Evolutionary conservation across 345 rosid species (phyloP).

Genomic region (Acer campestre): DNA sequence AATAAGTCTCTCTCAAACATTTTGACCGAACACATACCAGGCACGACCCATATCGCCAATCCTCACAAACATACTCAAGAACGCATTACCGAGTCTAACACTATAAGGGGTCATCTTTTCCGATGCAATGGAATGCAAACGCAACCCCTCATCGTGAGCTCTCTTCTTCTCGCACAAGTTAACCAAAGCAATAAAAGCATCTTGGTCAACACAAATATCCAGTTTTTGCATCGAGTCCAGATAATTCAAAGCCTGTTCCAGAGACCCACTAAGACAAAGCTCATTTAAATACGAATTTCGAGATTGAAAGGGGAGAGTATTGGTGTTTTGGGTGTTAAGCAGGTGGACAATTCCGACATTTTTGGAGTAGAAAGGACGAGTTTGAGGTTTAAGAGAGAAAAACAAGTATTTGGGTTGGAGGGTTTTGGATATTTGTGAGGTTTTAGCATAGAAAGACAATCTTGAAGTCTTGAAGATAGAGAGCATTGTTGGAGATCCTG

Average conservation of each 20-base stretch:
- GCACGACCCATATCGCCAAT: conserved; percentile 74
- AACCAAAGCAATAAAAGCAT: conserved; percentile 54
- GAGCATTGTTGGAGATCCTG: conserved; percentile 33
- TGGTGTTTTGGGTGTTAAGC: conserved; percentile 23
- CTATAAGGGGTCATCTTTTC: conserved; percentile 42
- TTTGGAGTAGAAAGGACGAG: conserved; percentile 2
- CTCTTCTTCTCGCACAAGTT: conserved; percentile 72
- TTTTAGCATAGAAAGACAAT: conserved; percentile 61
- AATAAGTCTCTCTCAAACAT: conserved; percentile 73
- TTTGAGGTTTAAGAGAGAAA: conserved; percentile 40
- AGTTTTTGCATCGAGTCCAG: conserved; percentile 61
- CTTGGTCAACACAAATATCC: conserved; percentile 57
- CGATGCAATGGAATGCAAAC: conserved; percentile 43
- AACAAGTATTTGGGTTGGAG: conserved; percentile 25
- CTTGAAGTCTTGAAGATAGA: conserved; percentile 32
- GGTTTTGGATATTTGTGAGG: conserved; percentile 32
- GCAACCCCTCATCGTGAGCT: conserved; percentile 56
- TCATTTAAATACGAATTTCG: conserved; percentile 53
- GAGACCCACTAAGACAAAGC: conserved; percentile 60
- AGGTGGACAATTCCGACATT: not conserved
- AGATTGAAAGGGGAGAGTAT: conserved; percentile 34
- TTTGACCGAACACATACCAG: conserved; percentile 83
- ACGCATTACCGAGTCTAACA: conserved; percentile 71
- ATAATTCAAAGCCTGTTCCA: conserved; percentile 57
- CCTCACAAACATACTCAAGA: conserved; percentile 82